Evolutionary conservation across 768 basidiomycete genomes (phyloP), one percentile per base, ranked within the genome.

Genomic region (Mycena polygramma): DNA sequence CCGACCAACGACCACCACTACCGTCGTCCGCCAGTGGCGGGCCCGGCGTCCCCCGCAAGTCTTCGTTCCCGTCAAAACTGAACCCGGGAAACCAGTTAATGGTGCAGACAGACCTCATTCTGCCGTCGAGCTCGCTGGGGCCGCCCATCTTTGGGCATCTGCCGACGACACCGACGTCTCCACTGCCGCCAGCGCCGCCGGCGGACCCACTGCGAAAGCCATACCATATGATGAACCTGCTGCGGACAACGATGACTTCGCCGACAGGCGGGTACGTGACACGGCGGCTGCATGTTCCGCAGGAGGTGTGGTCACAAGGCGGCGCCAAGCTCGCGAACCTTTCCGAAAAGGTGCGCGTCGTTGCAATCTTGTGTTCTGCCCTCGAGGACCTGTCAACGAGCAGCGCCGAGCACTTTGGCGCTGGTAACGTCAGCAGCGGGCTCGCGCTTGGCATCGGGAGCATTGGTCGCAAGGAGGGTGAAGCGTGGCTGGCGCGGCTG

Each of bases 261-360:
- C 85, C 87, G 69, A 90, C 92, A 6, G 96, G 96, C n/a, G 95
- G 94, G 39, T 97, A 96, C 79, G 84, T 97, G 65, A 96, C 94
- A 19, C 91, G 91, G 54, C 88, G 92, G 54, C 80, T 97, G 73
- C 95, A 96, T 79, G 93, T 97, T 36, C 95, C 96, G 17, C 89
- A 90, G 64, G 94, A 94, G 76, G 92, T 96, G 26, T 97, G 96
- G 96, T 93, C 94, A 52, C 93, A 95, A 77, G 92, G 93, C 36
- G 95, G 95, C 49, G 94, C 92, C 37, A 96, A 96, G 79, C 86
- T 98, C 57, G 83, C 84, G 43, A 95, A 94, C 76, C 77, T 96
- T 41, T 87, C 90, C 58, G 94, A 96, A 75, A 97, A 98, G 81
- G 90, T 96, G 51, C 90, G 93, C 46, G 93, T 94, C 63, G 90